Conservation (phyloP, 75 land plant species). For the Selaginella moellendorffii region DNA sequence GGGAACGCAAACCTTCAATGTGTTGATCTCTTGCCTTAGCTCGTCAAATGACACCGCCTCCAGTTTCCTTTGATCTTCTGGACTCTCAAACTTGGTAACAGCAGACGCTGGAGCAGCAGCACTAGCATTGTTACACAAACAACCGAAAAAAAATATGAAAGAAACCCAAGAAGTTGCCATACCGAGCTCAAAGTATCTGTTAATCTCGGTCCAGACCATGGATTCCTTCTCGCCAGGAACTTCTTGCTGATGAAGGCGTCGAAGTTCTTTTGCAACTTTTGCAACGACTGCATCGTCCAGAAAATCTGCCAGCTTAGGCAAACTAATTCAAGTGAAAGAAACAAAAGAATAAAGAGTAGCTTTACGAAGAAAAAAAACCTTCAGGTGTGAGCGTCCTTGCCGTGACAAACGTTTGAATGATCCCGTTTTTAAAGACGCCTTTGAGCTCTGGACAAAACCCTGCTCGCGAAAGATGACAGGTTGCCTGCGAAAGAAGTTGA, state of each 20-base stretch:
- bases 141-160: too few relatives aligned
- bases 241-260: slow-evolving; percentile 56
- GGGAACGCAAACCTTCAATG: slow-evolving; percentile 77
- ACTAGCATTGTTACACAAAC: too few relatives aligned
- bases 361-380: neutral
- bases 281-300: slow-evolving; percentile 51
- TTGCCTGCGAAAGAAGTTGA: neutral
- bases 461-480: neutral
- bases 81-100: too few relatives aligned
- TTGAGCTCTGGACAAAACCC: neutral
- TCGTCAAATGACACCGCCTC: slow-evolving; percentile 50
- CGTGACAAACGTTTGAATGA: slow-evolving; percentile 1
- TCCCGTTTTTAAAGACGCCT: slow-evolving; percentile 1
- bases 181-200: slow-evolving; percentile 70
- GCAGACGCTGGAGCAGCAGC: too few relatives aligned
- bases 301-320: slow-evolving; percentile 40
- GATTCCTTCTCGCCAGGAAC: slow-evolving; percentile 88
- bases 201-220: slow-evolving; percentile 77
- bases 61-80: slow-evolving; percentile 58
- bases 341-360: neutral
- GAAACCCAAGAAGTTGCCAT: too few relatives aligned
- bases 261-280: slow-evolving; percentile 68
- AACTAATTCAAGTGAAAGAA: too few relatives aligned
- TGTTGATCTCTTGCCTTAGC: slow-evolving; percentile 35
- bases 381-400: neutral